These are phyloP conservation scores for Entoloma clypeatum DNA, from an alignment of 1,284 basidiomycete genomes.

Conservation along the genomic window DNA sequence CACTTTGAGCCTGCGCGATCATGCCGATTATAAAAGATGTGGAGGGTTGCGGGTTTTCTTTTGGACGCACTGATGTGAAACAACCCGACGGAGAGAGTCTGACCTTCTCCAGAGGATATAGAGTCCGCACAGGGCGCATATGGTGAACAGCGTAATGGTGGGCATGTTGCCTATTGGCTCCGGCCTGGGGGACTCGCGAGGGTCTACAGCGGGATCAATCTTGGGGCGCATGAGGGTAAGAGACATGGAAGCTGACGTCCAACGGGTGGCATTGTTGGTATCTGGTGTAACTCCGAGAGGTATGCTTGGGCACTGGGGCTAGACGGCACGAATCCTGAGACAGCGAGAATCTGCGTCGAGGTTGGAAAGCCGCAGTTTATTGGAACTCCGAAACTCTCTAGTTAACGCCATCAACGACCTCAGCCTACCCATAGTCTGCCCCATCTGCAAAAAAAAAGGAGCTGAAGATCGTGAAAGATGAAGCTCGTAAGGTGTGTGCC, in stretches of 20 bases:
- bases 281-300: too few relatives aligned
- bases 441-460: too few relatives aligned
- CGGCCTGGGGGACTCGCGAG: conserved; percentile 56
- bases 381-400: too few relatives aligned
- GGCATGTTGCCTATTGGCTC: conserved; percentile 58
- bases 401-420: too few relatives aligned
- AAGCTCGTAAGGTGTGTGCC: conserved; percentile 42
- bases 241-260: conserved; percentile 9
- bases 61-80: conserved; percentile 66
- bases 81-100: conserved; percentile 51
- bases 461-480: conserved; percentile 26
- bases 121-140: conserved; percentile 53
- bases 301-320: too few relatives aligned
- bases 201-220: conserved; percentile 38
- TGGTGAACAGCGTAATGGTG: conserved; percentile 55
- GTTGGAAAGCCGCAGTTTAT: too few relatives aligned
- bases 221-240: not conserved
- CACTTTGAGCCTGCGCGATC: conserved; percentile 50
- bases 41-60: not conserved
- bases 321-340: too few relatives aligned
- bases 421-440: too few relatives aligned
- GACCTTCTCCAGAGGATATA: conserved; percentile 68
- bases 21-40: not conserved
- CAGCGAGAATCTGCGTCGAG: too few relatives aligned
- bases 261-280: conserved; percentile 10